These are phyloP conservation scores for Cryomyces antarcticus DNA, from an alignment of 495 filamentous ascomycete genomes.

Conservation along the genomic window DNA sequence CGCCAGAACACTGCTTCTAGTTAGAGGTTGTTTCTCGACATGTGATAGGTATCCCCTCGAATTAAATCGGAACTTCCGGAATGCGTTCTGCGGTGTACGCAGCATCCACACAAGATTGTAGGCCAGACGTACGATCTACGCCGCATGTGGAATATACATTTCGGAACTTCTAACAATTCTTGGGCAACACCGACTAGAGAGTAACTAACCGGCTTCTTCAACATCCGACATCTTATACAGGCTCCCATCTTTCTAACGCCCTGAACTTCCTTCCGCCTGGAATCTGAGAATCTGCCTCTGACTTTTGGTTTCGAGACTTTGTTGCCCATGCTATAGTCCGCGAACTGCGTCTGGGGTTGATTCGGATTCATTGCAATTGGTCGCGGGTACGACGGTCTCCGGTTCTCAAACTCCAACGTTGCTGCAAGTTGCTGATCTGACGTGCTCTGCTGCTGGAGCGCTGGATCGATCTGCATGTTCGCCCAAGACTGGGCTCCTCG, in stretches of 20 bases:
- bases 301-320: slow-evolving; percentile 29
- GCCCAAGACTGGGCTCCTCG: slow-evolving; percentile 3
- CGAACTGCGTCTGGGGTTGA: slow-evolving; percentile 31
- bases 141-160: too few relatives aligned
- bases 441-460: slow-evolving; percentile 16
- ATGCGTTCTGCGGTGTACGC: too few relatives aligned
- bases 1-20: slow-evolving; percentile 38
- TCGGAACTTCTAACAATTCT: neutral
- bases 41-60: too few relatives aligned
- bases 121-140: too few relatives aligned
- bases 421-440: neutral
- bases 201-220: slow-evolving; percentile 49
- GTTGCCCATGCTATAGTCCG: slow-evolving; percentile 29
- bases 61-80: too few relatives aligned
- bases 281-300: slow-evolving; percentile 46
- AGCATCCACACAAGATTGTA: too few relatives aligned
- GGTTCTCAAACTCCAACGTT: neutral
- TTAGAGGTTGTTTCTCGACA: neutral
- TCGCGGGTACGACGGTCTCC: slow-evolving; percentile 22
- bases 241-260: slow-evolving; percentile 63
- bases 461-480: slow-evolving; percentile 8
- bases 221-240: slow-evolving; percentile 69
- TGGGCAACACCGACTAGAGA: neutral
- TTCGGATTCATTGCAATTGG: slow-evolving; percentile 36
- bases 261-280: slow-evolving; percentile 56